These are phyloP conservation scores for Talaromyces sp. DNA, from an alignment of 2,329 filamentous ascomycete species.

Conservation along the genomic window DNA sequence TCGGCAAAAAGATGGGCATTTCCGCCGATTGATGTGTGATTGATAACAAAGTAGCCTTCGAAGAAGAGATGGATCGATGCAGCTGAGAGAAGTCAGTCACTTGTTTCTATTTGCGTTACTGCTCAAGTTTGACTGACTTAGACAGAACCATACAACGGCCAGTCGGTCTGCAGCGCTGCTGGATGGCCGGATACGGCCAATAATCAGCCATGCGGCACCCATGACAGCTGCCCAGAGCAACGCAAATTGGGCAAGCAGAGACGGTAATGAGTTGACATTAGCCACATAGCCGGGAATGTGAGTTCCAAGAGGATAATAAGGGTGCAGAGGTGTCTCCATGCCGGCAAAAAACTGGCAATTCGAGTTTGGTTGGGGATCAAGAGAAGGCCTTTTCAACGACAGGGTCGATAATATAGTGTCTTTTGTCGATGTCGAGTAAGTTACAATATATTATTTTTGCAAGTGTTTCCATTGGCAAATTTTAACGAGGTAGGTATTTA, in stretches of 20 bases:
- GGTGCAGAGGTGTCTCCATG: slow-evolving; percentile 38
- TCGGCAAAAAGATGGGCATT: slow-evolving; percentile 61
- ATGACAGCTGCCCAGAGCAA: slow-evolving; percentile 52
- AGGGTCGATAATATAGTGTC: neutral
- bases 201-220: slow-evolving; percentile 45
- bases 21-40: slow-evolving; percentile 41
- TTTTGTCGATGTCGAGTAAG: neutral
- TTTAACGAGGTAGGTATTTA: neutral
- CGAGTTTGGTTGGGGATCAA: neutral
- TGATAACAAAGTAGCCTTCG: slow-evolving; percentile 67
- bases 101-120: neutral
- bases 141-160: slow-evolving; percentile 63
- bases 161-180: slow-evolving; percentile 48
- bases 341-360: neutral
- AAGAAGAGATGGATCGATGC: slow-evolving; percentile 60
- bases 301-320: slow-evolving; percentile 60
- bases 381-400: neutral
- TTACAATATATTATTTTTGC: neutral
- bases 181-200: slow-evolving; percentile 45
- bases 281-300: slow-evolving; percentile 54
- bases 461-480: neutral
- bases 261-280: slow-evolving; percentile 53
- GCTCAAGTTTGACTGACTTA: slow-evolving; percentile 45
- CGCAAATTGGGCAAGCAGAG: slow-evolving; percentile 55
- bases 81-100: slow-evolving; percentile 10